These are phyloP conservation scores for Tolypocladium endophyticum DNA, from an alignment of 2,329 filamentous ascomycete species.

Conservation along the genomic window DNA sequence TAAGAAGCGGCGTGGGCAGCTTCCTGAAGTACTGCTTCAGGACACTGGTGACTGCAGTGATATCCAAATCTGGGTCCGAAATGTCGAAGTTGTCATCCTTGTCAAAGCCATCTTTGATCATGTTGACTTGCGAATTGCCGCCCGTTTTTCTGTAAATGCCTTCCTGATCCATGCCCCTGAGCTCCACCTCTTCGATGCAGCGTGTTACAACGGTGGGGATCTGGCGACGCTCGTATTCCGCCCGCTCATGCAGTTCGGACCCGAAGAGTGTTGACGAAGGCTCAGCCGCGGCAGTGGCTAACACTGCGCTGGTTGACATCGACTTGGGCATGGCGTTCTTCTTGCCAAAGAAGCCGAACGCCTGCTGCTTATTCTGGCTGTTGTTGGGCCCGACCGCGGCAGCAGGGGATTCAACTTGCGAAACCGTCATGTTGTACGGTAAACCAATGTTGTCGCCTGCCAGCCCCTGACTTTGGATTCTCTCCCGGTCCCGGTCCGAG, in stretches of 20 bases:
- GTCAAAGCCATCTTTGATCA: constrained; percentile 86
- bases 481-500: constrained; percentile 52
- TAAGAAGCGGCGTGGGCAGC: constrained; percentile 78
- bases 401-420: constrained; percentile 38
- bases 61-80: constrained; percentile 85
- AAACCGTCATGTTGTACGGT: constrained; percentile 59
- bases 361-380: constrained; percentile 26
- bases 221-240: constrained; percentile 78
- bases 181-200: constrained; percentile 93
- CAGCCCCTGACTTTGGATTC: constrained; percentile 39
- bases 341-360: constrained; percentile 63
- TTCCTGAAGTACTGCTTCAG: constrained; percentile 97
- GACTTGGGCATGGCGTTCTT: constrained; percentile 42
- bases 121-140: constrained; percentile 81
- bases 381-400: constrained; percentile 22
- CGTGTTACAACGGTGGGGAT: constrained; percentile 85
- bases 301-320: constrained; percentile 30
- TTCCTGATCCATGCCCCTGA: constrained; percentile 93
- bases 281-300: constrained; percentile 34
- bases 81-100: constrained; percentile 80
- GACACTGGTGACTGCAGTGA: constrained; percentile 89
- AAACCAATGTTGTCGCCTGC: constrained; percentile 55
- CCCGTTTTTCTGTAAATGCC: constrained; percentile 98
- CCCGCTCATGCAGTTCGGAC: constrained; percentile 74
- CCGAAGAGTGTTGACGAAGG: constrained; percentile 64